phyloP scores from a whole-genome alignment of 129 eudicot genomes.

The Flaveria bidentis region DNA sequence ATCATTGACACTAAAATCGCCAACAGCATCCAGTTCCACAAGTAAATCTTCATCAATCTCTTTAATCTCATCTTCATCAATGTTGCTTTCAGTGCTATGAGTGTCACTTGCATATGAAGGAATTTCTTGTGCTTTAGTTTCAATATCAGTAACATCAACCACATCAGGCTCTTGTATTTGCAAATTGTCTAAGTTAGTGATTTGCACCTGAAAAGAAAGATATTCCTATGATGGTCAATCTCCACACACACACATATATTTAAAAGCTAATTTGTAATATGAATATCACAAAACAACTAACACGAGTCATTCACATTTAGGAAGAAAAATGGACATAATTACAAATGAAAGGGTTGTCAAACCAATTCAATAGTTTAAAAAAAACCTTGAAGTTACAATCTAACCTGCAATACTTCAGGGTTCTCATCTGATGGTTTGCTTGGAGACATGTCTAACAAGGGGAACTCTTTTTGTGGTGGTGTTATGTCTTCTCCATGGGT shows the following conservation, averaged over 20 bases:
- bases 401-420: conserved; percentile 41
- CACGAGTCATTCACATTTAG: neutral
- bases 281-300: neutral
- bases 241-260: conserved; percentile 9
- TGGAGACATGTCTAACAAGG: conserved; percentile 33
- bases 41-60: conserved; percentile 69
- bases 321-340: neutral
- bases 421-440: conserved; percentile 33
- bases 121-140: conserved; percentile 36
- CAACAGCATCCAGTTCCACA: conserved; percentile 71
- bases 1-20: conserved; percentile 56
- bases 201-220: conserved; percentile 32
- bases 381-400: neutral
- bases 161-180: conserved; percentile 34
- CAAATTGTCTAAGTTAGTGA: conserved; percentile 26
- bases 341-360: conserved; percentile 16
- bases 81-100: conserved; percentile 29
- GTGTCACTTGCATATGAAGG: conserved; percentile 26
- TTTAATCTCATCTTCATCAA: conserved; percentile 56
- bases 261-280: neutral
- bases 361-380: conserved; percentile 7
- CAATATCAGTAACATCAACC: conserved; percentile 33
- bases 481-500: conserved; percentile 25
- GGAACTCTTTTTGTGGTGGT: conserved; percentile 35
- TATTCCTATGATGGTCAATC: conserved; percentile 27